phyloP scores from a whole-genome alignment of 257 asterid species.

The Solanum rostratum region DNA sequence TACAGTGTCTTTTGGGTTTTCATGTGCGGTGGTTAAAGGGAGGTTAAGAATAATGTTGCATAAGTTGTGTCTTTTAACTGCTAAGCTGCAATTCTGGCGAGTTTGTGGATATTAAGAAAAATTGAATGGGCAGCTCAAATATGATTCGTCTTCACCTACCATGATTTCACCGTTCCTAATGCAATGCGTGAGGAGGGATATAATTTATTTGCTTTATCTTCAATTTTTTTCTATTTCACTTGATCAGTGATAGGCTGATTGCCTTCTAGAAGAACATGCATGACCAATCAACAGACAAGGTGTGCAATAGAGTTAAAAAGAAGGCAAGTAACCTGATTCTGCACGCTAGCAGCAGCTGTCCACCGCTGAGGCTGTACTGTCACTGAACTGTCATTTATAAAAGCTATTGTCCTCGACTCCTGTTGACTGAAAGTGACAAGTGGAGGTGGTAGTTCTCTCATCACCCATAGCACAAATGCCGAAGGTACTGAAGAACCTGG shows the following conservation, averaged over 20 bases:
- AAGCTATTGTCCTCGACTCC: conserved; percentile 58
- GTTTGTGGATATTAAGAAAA: not conserved
- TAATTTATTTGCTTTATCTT: not conserved
- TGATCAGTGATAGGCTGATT: not conserved
- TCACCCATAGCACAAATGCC: conserved; percentile 63
- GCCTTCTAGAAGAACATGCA: not conserved
- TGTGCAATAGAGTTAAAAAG: not conserved
- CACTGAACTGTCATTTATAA: conserved; percentile 45
- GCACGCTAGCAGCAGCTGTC: conserved; percentile 47
- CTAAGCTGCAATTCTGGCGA: not conserved
- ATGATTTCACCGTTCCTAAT: not conserved
- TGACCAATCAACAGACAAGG: not conserved
- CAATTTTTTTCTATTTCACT: not conserved
- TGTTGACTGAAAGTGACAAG: conserved; percentile 25
- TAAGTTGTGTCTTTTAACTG: not conserved
- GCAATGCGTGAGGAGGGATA: not conserved
- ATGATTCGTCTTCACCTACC: not conserved
- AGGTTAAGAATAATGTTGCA: not conserved
- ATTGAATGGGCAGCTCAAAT: not conserved
- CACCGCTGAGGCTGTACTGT: conserved; percentile 45
- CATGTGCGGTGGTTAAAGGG: not conserved
- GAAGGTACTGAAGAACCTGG: conserved; percentile 93
- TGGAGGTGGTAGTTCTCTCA: conserved; percentile 86
- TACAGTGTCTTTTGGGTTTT: not conserved
- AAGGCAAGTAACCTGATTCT: conserved; percentile 54